phyloP scores from a whole-genome alignment of 2,329 filamentous ascomycete species.

The Colletotrichum caudatum region DNA sequence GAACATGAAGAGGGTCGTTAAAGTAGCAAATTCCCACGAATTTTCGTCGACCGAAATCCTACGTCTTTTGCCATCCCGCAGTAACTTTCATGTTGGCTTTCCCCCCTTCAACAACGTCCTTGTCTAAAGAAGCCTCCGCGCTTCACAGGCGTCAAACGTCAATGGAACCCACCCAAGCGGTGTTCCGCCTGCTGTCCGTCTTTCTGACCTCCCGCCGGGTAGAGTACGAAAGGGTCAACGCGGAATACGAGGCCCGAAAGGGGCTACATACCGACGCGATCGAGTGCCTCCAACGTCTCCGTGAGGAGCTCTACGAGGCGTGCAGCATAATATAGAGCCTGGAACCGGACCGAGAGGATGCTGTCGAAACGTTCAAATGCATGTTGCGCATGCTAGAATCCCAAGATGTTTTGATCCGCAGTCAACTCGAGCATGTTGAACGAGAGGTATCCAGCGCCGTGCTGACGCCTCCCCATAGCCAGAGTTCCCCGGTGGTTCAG shows the following conservation, averaged over 20 bases:
- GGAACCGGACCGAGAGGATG: not conserved
- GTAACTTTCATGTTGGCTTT: not conserved
- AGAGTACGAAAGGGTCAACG: conserved; percentile 24
- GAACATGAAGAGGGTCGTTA: not conserved
- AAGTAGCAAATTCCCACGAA: conserved; percentile 8
- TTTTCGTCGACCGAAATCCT: not conserved
- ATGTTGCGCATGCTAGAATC: conserved; percentile 16
- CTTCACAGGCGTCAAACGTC: not conserved
- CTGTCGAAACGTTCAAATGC: not conserved
- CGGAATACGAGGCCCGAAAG: conserved; percentile 6
- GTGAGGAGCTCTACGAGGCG: not conserved
- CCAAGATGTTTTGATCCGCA: conserved; percentile 11
- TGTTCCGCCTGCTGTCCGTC: conserved; percentile 5
- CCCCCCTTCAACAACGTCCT: not conserved
- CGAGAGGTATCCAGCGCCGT: not conserved
- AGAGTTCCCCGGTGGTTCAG: not conserved
- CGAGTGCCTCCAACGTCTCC: conserved; percentile 10
- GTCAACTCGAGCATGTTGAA: conserved; percentile 14
- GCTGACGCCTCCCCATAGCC: not conserved
- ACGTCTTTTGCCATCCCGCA: not conserved
- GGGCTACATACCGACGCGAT: conserved; percentile 1
- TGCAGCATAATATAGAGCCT: not conserved
- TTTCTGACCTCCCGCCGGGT: conserved; percentile 10
- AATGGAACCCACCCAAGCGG: not conserved
- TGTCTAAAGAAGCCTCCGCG: not conserved